Evolutionary conservation across 2,329 filamentous ascomycete species (phyloP), one percentile per base, ranked within the genome.

Genomic region (Xylaria sp.): DNA sequence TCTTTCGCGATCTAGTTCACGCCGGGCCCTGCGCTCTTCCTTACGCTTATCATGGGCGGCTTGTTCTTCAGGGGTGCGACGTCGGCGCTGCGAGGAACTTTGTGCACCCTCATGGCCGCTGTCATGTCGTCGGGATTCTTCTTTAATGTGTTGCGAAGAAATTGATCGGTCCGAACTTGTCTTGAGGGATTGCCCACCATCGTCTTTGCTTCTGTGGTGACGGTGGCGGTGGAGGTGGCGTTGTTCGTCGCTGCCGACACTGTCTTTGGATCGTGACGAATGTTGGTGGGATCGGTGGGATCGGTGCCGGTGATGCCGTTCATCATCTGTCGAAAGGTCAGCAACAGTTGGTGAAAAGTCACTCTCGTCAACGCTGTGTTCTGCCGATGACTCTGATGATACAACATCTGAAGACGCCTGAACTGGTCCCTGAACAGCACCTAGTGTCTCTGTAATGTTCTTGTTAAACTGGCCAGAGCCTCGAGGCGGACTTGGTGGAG

Each of bases 301-400:
- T 62, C 66, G 62, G 57, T 65, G 66, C 15, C 75, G 75, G 55
- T 63, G 71, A 52, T 61, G 71, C 20, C 62, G 74, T 79, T 84
- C 76, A 73, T 85, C 84, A 80, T 86, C 86, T 88, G 82, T 81
- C 79, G 82, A 85, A 77, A 84, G 82, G 86, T 88, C 84, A 88
- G 86, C 82, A 84, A 84, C 82, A 79, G 82, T 81, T 80, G 83
- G 78, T 75, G 80, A 81, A 73, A 79, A 76, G 71, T 82, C 79
- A 73, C 78, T 74, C 74, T 75, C 76, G 73, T 81, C 78, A 79
- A 77, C 75, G 72, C 74, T 76, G 71, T 75, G 73, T 71, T 74
- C 71, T 65, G 70, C 73, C 73, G 71, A 71, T 66, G 72, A 71
- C 64, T 62, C 71, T 51, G 71, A 69, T 64, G 73, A 75, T 69